Evolutionary conservation across 2,329 filamentous ascomycete genomes (phyloP).

Genomic region (Pseudogymnoascus verrucosus): DNA sequence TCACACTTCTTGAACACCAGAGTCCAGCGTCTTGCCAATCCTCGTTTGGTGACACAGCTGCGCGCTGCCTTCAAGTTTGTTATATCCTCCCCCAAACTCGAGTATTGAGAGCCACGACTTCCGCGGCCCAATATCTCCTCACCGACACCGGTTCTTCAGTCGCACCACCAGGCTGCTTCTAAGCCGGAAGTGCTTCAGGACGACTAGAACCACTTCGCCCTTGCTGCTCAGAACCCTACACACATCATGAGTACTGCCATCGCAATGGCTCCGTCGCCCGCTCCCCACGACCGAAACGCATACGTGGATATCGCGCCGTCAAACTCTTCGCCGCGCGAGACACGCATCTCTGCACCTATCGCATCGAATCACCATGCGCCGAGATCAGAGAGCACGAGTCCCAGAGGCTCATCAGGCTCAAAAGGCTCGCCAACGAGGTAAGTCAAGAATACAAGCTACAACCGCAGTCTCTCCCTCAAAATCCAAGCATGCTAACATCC

Average conservation of each 20-base stretch:
- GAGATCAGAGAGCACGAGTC: conserved; percentile 48
- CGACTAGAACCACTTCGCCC: not conserved
- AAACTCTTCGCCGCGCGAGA: conserved; percentile 20
- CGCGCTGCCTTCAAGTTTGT: not conserved
- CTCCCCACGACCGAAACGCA: conserved; percentile 57
- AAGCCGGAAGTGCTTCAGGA: not conserved
- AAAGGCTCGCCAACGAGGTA: conserved; percentile 56
- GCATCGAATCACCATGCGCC: conserved; percentile 38
- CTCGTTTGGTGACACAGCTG: not conserved
- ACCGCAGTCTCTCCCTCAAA: conserved; percentile 9
- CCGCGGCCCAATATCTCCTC: not conserved
- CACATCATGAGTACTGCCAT: conserved; percentile 58
- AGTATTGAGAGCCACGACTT: not conserved
- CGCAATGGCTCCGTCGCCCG: conserved; percentile 61
- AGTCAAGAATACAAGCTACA: conserved; percentile 28
- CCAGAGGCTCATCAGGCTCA: conserved; percentile 35
- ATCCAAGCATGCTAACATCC: conserved; percentile 13
- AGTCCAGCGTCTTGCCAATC: not conserved
- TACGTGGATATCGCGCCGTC: conserved; percentile 41
- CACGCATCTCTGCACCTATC: conserved; percentile 27
- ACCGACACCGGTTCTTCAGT: not conserved
- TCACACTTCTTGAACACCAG: not conserved
- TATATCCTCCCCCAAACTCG: not conserved
- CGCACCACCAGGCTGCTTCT: not conserved
- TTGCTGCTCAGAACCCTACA: conserved; percentile 8